A percentile compares a stretch with the other conserved stretches of the same genome.
Evolutionary conservation across 2,329 filamentous ascomycete species (phyloP).

Genomic region (Colletotrichum phormii): DNA sequence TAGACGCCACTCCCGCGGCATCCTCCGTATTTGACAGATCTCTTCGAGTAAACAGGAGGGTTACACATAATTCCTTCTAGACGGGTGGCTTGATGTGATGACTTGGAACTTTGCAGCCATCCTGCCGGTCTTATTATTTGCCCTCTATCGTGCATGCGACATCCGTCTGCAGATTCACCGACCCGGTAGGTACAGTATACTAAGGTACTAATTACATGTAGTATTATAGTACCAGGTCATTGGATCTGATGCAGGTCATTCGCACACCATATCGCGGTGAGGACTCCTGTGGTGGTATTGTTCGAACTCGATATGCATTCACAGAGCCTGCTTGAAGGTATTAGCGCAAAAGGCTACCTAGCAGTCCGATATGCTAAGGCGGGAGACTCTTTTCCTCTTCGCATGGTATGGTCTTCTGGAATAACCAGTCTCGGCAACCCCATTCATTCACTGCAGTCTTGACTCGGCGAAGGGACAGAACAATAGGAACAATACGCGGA

Average conservation of each 20-base stretch:
- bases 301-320: no score
- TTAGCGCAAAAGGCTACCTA: neutral
- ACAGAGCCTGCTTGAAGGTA: no score
- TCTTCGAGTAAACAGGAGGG: neutral
- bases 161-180: neutral
- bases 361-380: neutral
- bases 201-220: no score
- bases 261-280: neutral
- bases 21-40: neutral
- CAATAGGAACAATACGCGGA: neutral
- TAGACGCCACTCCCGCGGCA: neutral
- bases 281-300: neutral
- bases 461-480: neutral
- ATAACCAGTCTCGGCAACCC: neutral
- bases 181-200: no score
- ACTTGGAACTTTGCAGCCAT: neutral
- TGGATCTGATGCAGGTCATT: neutral
- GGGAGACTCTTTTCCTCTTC: neutral
- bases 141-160: neutral
- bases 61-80: neutral
- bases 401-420: neutral
- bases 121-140: neutral
- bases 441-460: neutral
- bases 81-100: neutral
- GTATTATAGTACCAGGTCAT: no score